These are phyloP conservation scores for Gomphus bonarii DNA, from an alignment of 1,284 basidiomycete species.

Conservation along the genomic window DNA sequence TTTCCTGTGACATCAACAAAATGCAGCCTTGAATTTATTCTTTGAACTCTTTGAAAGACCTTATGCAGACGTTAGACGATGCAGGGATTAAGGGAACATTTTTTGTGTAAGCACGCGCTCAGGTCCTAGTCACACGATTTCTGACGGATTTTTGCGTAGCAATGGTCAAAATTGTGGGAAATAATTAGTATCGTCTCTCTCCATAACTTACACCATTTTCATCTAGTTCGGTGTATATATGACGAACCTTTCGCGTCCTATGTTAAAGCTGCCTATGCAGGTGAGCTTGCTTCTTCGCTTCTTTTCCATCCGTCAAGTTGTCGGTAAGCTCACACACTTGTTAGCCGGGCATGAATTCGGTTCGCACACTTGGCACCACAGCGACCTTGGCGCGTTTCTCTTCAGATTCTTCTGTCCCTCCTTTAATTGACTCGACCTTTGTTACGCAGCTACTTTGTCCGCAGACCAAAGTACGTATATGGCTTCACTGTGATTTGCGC, in stretches of 20 bases:
- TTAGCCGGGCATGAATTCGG: conserved; percentile 27
- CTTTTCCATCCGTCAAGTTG: not conserved
- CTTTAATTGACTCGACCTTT: not conserved
- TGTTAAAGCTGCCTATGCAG: conserved; percentile 27
- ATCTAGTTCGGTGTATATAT: conserved; percentile 32
- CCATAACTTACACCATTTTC: not conserved
- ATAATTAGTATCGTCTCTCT: not conserved
- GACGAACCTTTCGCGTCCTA: conserved; percentile 23
- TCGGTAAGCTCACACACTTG: not conserved
- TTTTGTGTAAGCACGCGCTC: conserved; percentile 27
- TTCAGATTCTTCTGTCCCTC: too few species aligned
- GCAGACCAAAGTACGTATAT: not conserved
- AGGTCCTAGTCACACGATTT: not conserved
- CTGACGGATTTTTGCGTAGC: not conserved
- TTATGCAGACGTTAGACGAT: not conserved
- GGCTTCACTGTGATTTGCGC: not conserved
- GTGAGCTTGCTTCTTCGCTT: conserved; percentile 13
- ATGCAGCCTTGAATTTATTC: not conserved
- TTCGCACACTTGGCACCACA: conserved; percentile 31
- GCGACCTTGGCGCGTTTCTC: conserved; percentile 6
- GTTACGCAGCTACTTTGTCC: not conserved
- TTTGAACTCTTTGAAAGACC: not conserved
- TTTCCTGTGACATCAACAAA: not conserved
- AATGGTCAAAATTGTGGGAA: not conserved
- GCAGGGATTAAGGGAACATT: conserved; percentile 31